A percentile compares a stretch with the other conserved stretches of the same genome.
These are phyloP conservation scores for Candida dajiaensis DNA, from an alignment of 805 yeast genomes.

Conservation along the genomic window DNA sequence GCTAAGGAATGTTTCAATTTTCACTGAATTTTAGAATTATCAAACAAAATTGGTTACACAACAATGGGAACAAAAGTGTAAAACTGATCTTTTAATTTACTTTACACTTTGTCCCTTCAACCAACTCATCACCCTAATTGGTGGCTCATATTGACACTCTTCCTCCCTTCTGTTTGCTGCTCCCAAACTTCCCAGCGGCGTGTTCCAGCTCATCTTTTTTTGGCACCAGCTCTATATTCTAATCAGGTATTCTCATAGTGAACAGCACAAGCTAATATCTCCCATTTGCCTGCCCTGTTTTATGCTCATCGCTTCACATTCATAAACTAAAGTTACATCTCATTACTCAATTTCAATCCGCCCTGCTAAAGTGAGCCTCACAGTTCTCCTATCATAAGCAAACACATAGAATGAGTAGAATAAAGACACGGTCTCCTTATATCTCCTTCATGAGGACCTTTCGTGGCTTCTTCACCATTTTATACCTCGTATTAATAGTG, in stretches of 20 bases:
- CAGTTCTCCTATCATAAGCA: neutral
- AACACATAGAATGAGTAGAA: neutral
- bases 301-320: neutral
- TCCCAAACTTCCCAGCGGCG: too few species aligned
- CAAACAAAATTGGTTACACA: too few species aligned
- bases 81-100: too few species aligned
- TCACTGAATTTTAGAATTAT: neutral
- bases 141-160: too few species aligned
- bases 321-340: too few species aligned
- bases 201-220: too few species aligned
- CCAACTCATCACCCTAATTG: too few species aligned
- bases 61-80: too few species aligned
- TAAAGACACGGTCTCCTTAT: conserved; percentile 2
- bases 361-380: neutral
- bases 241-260: neutral
- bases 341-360: neutral
- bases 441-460: conserved; percentile 10
- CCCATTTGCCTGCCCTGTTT: neutral
- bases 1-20: neutral
- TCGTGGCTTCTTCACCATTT: conserved; percentile 38
- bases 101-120: too few species aligned
- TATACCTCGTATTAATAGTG: conserved; percentile 64
- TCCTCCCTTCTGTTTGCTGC: too few species aligned
- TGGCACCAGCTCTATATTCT: too few species aligned
- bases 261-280: neutral